phyloP scores from a whole-genome alignment of 2,329 filamentous ascomycete genomes.

The Nemania serpens region DNA sequence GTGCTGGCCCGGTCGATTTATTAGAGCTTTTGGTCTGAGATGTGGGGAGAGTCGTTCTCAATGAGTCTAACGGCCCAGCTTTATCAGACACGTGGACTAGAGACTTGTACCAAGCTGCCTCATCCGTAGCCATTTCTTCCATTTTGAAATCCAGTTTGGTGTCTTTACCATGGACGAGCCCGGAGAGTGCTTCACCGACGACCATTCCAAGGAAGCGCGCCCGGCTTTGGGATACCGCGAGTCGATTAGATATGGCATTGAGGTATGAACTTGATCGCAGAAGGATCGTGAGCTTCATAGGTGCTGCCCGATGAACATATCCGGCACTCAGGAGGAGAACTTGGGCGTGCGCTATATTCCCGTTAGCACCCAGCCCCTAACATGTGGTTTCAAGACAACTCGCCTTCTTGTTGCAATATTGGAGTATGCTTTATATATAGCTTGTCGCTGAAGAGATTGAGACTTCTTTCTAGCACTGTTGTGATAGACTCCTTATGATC shows the following conservation, averaged over 20 bases:
- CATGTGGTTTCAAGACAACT: slow-evolving; percentile 23
- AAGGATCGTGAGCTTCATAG: slow-evolving; percentile 69
- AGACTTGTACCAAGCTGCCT: slow-evolving; percentile 75
- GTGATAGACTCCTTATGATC: slow-evolving; percentile 57
- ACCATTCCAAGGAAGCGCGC: slow-evolving; percentile 87
- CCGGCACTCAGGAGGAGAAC: slow-evolving; percentile 77
- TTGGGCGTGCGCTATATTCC: slow-evolving; percentile 71
- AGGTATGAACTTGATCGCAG: slow-evolving; percentile 76
- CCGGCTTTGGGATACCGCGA: slow-evolving; percentile 74
- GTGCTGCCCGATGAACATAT: slow-evolving; percentile 69
- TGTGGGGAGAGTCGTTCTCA: slow-evolving; percentile 43
- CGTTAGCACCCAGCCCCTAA: slow-evolving; percentile 19
- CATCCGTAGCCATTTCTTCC: slow-evolving; percentile 74
- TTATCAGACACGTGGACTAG: slow-evolving; percentile 67
- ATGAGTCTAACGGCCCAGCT: slow-evolving; percentile 59
- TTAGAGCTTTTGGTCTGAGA: slow-evolving; percentile 33
- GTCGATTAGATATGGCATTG: slow-evolving; percentile 80
- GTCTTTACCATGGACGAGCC: slow-evolving; percentile 68
- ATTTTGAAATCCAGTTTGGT: slow-evolving; percentile 82
- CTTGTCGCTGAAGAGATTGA: slow-evolving; percentile 80
- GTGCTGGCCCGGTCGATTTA: slow-evolving; percentile 32
- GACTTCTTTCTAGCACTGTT: slow-evolving; percentile 66
- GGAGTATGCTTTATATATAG: slow-evolving; percentile 86
- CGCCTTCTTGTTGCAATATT: slow-evolving; percentile 87
- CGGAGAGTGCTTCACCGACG: slow-evolving; percentile 74